Base-by-base conservation (phyloP, 805 yeast species). In the Grigorovia jiainica region DNA sequence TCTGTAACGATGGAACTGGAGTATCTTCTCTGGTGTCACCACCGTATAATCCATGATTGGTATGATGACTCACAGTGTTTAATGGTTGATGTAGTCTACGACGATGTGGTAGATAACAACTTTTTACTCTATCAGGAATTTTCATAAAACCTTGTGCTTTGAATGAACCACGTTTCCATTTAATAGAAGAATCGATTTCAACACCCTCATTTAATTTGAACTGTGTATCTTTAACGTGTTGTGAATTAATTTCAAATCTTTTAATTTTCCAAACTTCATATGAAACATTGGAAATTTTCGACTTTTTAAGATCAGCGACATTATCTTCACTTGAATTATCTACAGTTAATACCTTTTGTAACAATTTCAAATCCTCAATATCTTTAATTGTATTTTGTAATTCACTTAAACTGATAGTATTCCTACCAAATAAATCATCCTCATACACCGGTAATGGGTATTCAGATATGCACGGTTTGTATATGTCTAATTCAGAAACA, bases 51-150 rank as follows among this genome's bases (percentile, higher is more conserved):
- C 27, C 31, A 6, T 38, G 10, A 20, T 17, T 30, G 38, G 74
- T 80, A 46, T 76, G 77, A 33, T 63, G 61, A 47, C 76, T 79
- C n/a, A 84, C 73, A 0, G 90, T 83, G 44, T 77, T 81, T 47
- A 84, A 63, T n/a, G 89, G 90, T 41, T 69, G 68, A 48, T 81
- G 76, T 1, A 74, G 62, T 51, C 73, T 78, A 45, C 85, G 75
- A 39, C 92, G 78, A 59, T 87, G 96, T 2, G 95, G 92, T 41
- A 89, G 66, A 55, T 86, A 89, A 45, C 76, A 82, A 11, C 75
- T 66, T 58, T 89, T 89, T 35, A 78, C 71, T 0, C 75, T 69
- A 48, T 87, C 95, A 0, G 82, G 73, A 31, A 86, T 78, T 57
- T 82, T 83, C 36, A 64, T 61, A 56, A 79, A 85, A 0, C 95